Conservation (phyloP, 2,329 filamentous ascomycete species). For the Fusarium scirpi region DNA sequence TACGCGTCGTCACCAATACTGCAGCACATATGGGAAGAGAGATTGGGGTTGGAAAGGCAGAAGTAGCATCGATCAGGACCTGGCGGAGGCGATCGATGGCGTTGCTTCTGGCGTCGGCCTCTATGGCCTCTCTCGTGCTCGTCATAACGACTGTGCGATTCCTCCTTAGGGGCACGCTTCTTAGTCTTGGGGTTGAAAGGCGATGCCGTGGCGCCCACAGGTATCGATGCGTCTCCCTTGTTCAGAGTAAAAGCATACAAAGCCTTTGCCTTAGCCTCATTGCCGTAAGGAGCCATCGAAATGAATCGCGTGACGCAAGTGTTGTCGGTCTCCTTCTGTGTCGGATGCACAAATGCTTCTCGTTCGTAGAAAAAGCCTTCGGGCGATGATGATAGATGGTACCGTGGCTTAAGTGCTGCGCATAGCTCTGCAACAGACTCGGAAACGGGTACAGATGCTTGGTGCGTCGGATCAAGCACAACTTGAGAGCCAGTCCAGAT, state of each 20-base stretch:
- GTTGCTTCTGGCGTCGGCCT: constrained; percentile 60
- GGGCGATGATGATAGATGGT: constrained; percentile 83
- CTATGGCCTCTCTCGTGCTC: constrained; percentile 59
- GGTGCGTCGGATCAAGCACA: constrained; percentile 64
- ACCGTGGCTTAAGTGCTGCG: constrained; percentile 84
- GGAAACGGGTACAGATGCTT: constrained; percentile 65
- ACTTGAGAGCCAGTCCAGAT: constrained; percentile 78
- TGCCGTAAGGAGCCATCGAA: constrained; percentile 83
- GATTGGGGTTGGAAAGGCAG: constrained; percentile 87
- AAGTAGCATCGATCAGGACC: constrained; percentile 91
- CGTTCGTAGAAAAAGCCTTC: constrained; percentile 82
- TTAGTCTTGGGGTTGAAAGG: constrained; percentile 71
- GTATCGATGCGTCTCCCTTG: constrained; percentile 71
- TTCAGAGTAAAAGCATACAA: constrained; percentile 84
- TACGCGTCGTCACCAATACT: constrained; percentile 91
- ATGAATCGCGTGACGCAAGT: constrained; percentile 86
- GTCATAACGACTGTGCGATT: constrained; percentile 67
- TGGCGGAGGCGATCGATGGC: constrained; percentile 66
- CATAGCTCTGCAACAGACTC: constrained; percentile 83
- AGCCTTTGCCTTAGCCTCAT: constrained; percentile 80
- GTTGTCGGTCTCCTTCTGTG: constrained; percentile 59
- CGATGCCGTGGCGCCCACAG: constrained; percentile 78
- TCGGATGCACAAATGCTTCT: constrained; percentile 86
- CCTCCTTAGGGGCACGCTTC: constrained; percentile 67
- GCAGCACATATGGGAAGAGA: constrained; percentile 88